phyloP scores from a whole-genome alignment of 2,329 filamentous ascomycete genomes.

The Teratosphaeria zuluensis region DNA sequence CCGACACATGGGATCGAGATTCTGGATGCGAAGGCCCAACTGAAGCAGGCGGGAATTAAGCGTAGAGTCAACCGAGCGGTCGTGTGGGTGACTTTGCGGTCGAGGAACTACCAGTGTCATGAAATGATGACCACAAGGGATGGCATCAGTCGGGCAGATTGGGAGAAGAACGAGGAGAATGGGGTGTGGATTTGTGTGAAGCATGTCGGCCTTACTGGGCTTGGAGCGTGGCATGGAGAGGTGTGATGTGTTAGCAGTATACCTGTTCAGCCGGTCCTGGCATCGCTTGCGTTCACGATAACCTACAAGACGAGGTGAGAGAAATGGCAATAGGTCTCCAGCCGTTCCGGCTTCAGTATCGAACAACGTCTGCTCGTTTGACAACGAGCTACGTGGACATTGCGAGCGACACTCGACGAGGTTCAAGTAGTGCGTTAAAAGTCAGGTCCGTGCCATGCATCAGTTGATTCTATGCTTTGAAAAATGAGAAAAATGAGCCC shows the following conservation, averaged over 20 bases:
- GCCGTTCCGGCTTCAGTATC: no score
- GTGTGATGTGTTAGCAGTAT: neutral
- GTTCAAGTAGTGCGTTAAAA: no score
- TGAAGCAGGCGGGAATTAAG: neutral
- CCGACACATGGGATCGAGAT: neutral
- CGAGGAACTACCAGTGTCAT: neutral
- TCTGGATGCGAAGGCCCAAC: neutral
- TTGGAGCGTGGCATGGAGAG: neutral
- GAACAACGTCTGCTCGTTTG: no score
- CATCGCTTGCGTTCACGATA: no score
- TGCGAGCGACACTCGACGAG: no score
- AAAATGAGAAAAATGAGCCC: no score
- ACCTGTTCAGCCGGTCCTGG: no score
- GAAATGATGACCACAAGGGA: neutral
- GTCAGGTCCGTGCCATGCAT: no score
- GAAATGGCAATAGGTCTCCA: no score
- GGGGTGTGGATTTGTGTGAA: neutral
- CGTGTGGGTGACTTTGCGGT: neutral
- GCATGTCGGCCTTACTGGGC: neutral
- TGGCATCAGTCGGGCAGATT: neutral
- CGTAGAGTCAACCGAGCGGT: neutral
- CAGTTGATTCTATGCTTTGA: no score
- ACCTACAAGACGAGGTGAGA: no score
- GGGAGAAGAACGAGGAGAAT: neutral
- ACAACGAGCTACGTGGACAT: no score